These are phyloP conservation scores for Fomitopsis palustris DNA, from an alignment of 1,284 basidiomycete genomes.

Conservation along the genomic window DNA sequence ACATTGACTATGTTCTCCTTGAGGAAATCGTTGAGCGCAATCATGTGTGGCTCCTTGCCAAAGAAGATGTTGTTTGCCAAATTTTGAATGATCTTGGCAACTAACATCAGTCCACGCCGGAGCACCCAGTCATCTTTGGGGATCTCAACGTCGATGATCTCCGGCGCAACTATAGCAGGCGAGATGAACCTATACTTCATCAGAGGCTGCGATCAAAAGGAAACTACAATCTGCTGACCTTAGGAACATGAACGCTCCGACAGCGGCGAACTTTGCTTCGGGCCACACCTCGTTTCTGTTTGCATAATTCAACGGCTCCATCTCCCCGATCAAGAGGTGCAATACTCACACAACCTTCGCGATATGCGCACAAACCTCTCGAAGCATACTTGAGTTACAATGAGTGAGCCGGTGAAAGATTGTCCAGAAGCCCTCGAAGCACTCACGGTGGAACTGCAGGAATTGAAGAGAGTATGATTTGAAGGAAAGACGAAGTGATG, in stretches of 20 bases:
- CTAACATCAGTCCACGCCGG: slow-evolving; percentile 77
- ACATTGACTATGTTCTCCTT: slow-evolving; percentile 76
- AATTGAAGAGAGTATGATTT: slow-evolving; percentile 72
- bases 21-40: slow-evolving; percentile 76
- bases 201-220: background rate
- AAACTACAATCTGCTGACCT: slow-evolving; percentile 40
- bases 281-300: slow-evolving; percentile 68
- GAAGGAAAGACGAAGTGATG: slow-evolving; percentile 74
- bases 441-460: slow-evolving; percentile 74
- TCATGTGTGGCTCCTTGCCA: slow-evolving; percentile 86
- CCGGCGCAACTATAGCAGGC: slow-evolving; percentile 85
- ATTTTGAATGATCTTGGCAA: slow-evolving; percentile 91
- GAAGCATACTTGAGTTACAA: slow-evolving; percentile 62
- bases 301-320: background rate
- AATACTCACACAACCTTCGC: slow-evolving; percentile 72
- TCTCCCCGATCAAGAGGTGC: background rate
- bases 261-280: slow-evolving; percentile 79
- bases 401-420: background rate
- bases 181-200: slow-evolving; percentile 61
- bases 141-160: slow-evolving; percentile 78
- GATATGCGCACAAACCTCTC: slow-evolving; percentile 85
- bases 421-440: background rate
- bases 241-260: slow-evolving; percentile 90
- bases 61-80: slow-evolving; percentile 92
- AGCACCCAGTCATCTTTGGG: slow-evolving; percentile 59